phyloP scores from a whole-genome alignment of 2,329 filamentous ascomycete species.

The Purpureocillium lavendulum region DNA sequence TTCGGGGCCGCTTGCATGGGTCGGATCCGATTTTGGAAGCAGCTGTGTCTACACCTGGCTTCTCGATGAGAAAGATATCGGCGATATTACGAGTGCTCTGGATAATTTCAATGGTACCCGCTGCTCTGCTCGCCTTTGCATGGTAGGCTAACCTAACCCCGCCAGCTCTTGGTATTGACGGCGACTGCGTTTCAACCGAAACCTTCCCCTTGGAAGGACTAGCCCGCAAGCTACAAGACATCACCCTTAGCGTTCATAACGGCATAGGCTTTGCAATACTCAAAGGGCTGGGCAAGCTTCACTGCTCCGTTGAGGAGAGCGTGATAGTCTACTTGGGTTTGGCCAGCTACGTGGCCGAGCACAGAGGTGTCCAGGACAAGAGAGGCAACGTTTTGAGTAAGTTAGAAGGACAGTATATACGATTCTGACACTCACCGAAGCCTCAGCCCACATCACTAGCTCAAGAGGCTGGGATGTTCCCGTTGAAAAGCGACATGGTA shows the following conservation, averaged over 20 bases:
- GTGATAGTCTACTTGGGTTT: conserved; percentile 48
- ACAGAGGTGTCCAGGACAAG: conserved; percentile 41
- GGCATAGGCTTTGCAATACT: conserved; percentile 45
- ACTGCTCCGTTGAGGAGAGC: conserved; percentile 44
- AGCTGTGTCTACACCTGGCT: conserved; percentile 9
- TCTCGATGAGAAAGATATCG: conserved; percentile 11
- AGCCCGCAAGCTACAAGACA: conserved; percentile 21
- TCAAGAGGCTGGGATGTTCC: conserved; percentile 36
- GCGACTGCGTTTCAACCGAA: conserved; percentile 23
- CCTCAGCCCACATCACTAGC: conserved; percentile 37
- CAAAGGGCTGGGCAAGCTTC: conserved; percentile 39
- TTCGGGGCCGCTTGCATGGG: conserved; percentile 10
- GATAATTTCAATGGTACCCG: conserved; percentile 14
- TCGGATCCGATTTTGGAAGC: conserved; percentile 5
- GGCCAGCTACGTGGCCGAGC: conserved; percentile 45
- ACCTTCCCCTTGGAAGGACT: conserved; percentile 34
- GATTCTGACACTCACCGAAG: background rate
- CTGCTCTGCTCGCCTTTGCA: background rate
- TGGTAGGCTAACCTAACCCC: background rate
- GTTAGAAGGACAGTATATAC: conserved; percentile 14
- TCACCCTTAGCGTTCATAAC: conserved; percentile 26
- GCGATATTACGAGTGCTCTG: conserved; percentile 15
- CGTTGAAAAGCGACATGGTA: conserved; percentile 35
- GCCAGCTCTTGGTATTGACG: conserved; percentile 22
- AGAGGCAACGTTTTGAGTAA: conserved; percentile 38